Base-by-base conservation (phyloP, 306 rosid genomes). In the Acacia melanoxylon region DNA sequence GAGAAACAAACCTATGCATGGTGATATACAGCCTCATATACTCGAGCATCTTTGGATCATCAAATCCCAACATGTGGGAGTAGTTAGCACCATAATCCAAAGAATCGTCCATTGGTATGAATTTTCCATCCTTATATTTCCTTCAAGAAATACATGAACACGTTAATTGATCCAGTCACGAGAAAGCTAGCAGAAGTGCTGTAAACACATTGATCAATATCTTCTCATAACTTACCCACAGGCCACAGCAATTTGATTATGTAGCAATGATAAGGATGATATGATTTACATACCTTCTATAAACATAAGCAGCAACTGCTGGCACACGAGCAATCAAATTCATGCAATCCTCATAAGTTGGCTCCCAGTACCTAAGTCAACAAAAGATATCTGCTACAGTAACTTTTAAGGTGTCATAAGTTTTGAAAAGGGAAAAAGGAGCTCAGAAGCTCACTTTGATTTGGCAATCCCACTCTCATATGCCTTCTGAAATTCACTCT, bases 11-110 rank as follows among this genome's bases (percentile, higher is more conserved):
- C 99, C 93, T 96, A 85, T 96, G 99, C 80, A 96, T 96, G 46
- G 99, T 90, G 77, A 93, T 65, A 85, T 93, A 96, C 65, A 96
- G 99, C 93, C 99, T 93, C 98, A 96, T 92, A 76, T 89, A 94
- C 80, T 96, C 98, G 33, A 84, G 90, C 97, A 91, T 94, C 83
- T 92, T 87, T 4, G 92, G 94, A 86, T 93, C 91, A 19, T 93
- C 97, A 82, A 93, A 96, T 74, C 99, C 98, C 85, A 96, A 83
- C 97, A 96, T 85, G 84, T 90, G 97, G 12, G 99, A 84, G 78
- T 93, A 95, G 88, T 95, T 95, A 70, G 87, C 99, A 86, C 99
- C 97, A 85, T 95, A 95, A 86, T 95, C 99, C 91, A 95, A 80
- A 78, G 98, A 85, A 80, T 93, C 93, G 58, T 93, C 93, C 67